A percentile compares a stretch with the other conserved stretches of the same genome.
These are phyloP conservation scores for Vanilla planifolia DNA, from an alignment of 106 monocot genomes.

Conservation along the genomic window DNA sequence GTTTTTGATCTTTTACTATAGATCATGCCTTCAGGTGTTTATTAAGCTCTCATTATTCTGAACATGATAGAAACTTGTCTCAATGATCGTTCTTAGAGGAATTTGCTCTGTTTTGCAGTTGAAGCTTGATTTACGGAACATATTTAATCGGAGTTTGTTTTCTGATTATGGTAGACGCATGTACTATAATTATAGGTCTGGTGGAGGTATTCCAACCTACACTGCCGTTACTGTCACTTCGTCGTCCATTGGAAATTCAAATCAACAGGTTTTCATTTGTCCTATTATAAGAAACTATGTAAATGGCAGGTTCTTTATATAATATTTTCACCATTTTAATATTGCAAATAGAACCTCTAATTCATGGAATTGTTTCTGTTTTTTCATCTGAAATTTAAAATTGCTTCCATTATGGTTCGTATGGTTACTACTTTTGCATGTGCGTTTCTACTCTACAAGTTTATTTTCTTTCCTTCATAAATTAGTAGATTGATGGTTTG, in stretches of 20 bases:
- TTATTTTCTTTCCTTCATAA: too few species aligned
- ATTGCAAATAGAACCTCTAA: too few species aligned
- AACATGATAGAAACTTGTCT: constrained; percentile 1
- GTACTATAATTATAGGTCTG: constrained; percentile 44
- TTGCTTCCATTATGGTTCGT: too few species aligned
- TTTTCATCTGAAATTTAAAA: too few species aligned
- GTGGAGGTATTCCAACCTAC: constrained; percentile 46
- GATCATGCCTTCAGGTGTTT: constrained; percentile 49
- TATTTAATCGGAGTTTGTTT: constrained; percentile 32
- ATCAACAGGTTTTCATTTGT: constrained; percentile 52
- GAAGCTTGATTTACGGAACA: constrained; percentile 30
- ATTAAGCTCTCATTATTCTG: neutral
- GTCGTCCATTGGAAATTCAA: constrained; percentile 50
- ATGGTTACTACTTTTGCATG: too few species aligned
- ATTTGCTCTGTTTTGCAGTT: constrained; percentile 31
- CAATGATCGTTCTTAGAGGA: neutral
- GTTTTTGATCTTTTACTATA: constrained; percentile 53
- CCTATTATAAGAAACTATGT: neutral
- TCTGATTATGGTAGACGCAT: constrained; percentile 58
- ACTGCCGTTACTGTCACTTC: constrained; percentile 52
- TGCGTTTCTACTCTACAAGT: too few species aligned
- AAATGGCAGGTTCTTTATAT: constrained; percentile 1
- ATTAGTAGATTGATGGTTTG: too few species aligned
- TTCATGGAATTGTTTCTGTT: too few species aligned
- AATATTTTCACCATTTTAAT: neutral